Base-by-base conservation (phyloP, 805 yeast species). In the Kuraishia ogatae region DNA sequence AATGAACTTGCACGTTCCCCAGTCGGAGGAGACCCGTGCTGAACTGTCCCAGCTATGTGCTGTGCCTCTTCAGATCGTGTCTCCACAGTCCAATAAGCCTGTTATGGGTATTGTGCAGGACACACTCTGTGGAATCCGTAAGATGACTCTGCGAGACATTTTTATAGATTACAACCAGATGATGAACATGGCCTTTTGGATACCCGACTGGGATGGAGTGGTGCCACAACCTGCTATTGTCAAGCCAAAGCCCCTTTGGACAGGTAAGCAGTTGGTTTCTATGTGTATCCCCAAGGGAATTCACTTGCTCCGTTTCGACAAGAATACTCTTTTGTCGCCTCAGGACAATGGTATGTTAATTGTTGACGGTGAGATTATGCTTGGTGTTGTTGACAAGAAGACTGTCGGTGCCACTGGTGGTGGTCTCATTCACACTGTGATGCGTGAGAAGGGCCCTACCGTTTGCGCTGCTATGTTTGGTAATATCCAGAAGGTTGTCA, bases 21-120 rank as follows among this genome's bases (percentile, higher is more conserved):
- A 94, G 71, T 88, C 97, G 8, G 97, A 92, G 60, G 99, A 94
- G 71, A 92, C 99, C 0, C 83, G 98, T 68, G 97, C 99, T 1
- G 99, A 94, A 72, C 77, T 94, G 60, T 86, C 93, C 35, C 94
- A 93, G 69, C 82, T 94, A 64, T 91, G 97, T 74, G 96, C 97
- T 3, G 99, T 94, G 54, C 99, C 99, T 8, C 78, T 92, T 56
- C 99, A 94, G 72, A 94, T 94, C 78, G 97, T 94, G 47, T 91
- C 97, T 19, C 97, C 99, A 13, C 99, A 94, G 73, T 89, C 97
- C 1, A 94, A 94, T 71, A 94, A 94, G 73, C 99, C 99, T 46
- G 97, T 96, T 61, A 94, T 94, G 99, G 99, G 99, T 76, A 94
- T 94, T 77, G 99, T 94, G 59, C 99, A 94, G 77, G 99, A 94